phyloP scores from a whole-genome alignment of 257 asterid species.

The Oldenlandia corymbosa region DNA sequence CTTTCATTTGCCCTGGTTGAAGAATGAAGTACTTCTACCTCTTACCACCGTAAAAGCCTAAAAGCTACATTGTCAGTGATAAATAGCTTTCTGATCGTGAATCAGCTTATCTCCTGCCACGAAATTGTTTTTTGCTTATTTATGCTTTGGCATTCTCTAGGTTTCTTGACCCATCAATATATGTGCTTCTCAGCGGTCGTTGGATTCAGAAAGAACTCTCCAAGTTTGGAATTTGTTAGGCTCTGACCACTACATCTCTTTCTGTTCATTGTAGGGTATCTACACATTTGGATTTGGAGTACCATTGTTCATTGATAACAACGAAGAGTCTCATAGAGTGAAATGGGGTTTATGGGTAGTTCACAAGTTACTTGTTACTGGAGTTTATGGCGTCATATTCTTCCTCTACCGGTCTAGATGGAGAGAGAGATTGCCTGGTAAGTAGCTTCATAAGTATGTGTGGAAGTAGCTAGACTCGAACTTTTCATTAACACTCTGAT shows the following conservation, averaged over 20 bases:
- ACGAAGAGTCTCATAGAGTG: slow-evolving; percentile 13
- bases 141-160: background rate
- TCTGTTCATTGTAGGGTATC: slow-evolving; percentile 22
- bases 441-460: slow-evolving; percentile 7
- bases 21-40: too few species aligned
- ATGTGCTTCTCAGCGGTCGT: background rate
- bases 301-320: slow-evolving; percentile 23
- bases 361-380: slow-evolving; percentile 36
- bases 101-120: background rate
- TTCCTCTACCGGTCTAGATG: slow-evolving; percentile 33
- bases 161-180: background rate
- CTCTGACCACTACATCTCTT: slow-evolving; percentile 6
- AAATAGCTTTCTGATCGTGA: background rate
- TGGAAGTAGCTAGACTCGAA: too few species aligned
- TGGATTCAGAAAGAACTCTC: background rate
- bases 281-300: slow-evolving; percentile 37
- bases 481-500: background rate
- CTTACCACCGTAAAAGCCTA: too few species aligned
- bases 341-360: slow-evolving; percentile 46
- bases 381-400: slow-evolving; percentile 39
- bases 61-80: too few species aligned
- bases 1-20: background rate
- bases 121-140: background rate
- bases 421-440: slow-evolving; percentile 43
- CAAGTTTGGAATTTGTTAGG: background rate